Evolutionary conservation across 2,329 filamentous ascomycete genomes (phyloP), one percentile per base, ranked within the genome.

Genomic region (Penicillium sp.): DNA sequence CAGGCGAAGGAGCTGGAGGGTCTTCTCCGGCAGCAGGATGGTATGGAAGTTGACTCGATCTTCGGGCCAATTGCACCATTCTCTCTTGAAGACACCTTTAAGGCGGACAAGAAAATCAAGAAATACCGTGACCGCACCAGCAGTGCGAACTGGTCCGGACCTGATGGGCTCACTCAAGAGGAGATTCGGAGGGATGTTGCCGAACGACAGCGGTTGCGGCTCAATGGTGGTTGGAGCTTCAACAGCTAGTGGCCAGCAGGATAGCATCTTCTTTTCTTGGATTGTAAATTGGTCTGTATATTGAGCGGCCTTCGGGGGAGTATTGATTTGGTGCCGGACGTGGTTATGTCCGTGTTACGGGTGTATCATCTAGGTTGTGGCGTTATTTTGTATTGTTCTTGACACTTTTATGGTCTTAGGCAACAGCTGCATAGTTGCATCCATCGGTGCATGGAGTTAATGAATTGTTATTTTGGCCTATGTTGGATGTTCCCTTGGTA

Each of bases 81-180:
- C 57, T 88, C 88, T 63, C 93, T 98, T 84, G 94, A 98, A 63
- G 90, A 97, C 65, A 89, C 96, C 29, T 98, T 98, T 71, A 85
- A 79, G 69, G 88, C 89, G 68, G 90, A 86, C 69, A 89, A 89
- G 68, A 88, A 91, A 56, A 82, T 87, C 68, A 87, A 87, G 74
- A 87, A 88, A 64, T 97, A 96, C 77, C 82, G 94, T 17, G 84
- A 87, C 45, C 80, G 93, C 49, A 96, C 91, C 5, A 95, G 88
- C 60, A 95, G 88, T 69, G 94, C 94, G 32, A 94, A 95, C 72
- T 98, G 93, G 93, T 84, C 80, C 63, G 70, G 87, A 48, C 76
- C 84, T 3, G 94, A 98, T 68, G 76, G 78, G 39, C 75, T 98
- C 59, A 96, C 90, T 0, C 85, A 90, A 57, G 90, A 94, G 52